Evolutionary conservation across 169 alveolate species (phyloP).

Genomic region (Eimeria zaria): DNA sequence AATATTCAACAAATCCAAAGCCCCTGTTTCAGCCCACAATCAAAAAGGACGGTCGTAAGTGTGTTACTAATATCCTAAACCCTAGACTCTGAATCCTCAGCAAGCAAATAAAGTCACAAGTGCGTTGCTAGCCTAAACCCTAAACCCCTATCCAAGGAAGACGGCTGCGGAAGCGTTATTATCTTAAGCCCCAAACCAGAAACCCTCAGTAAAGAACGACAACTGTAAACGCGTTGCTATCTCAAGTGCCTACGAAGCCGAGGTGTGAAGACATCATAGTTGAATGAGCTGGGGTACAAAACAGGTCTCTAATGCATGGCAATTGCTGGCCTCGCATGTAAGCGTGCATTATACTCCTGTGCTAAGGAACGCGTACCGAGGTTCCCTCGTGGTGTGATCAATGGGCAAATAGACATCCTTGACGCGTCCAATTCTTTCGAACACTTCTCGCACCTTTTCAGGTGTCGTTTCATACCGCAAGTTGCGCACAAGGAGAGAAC

Average conservation of each 20-base stretch:
- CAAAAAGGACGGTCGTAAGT: background rate
- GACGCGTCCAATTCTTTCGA: conserved; percentile 93
- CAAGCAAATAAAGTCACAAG: no score
- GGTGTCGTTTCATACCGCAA: conserved; percentile 92
- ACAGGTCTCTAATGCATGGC: background rate
- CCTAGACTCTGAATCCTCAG: no score
- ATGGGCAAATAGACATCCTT: conserved; percentile 94
- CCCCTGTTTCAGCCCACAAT: conserved; percentile 88
- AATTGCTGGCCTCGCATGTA: background rate
- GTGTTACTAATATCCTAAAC: background rate
- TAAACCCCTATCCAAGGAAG: no score
- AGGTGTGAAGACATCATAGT: background rate
- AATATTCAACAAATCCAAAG: conserved; percentile 96
- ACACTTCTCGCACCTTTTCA: conserved; percentile 90
- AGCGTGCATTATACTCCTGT: background rate
- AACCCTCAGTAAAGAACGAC: background rate
- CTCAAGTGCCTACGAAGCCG: background rate
- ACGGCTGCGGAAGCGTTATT: no score
- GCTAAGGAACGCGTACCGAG: conserved; percentile 81
- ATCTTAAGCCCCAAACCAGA: no score
- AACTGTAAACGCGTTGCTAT: background rate
- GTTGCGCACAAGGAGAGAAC: conserved; percentile 91
- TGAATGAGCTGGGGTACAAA: background rate
- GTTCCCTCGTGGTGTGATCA: conserved; percentile 91
- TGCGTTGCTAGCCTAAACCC: no score